phyloP scores from a whole-genome alignment of 768 basidiomycete species.

The Dentipellis fragilis region DNA sequence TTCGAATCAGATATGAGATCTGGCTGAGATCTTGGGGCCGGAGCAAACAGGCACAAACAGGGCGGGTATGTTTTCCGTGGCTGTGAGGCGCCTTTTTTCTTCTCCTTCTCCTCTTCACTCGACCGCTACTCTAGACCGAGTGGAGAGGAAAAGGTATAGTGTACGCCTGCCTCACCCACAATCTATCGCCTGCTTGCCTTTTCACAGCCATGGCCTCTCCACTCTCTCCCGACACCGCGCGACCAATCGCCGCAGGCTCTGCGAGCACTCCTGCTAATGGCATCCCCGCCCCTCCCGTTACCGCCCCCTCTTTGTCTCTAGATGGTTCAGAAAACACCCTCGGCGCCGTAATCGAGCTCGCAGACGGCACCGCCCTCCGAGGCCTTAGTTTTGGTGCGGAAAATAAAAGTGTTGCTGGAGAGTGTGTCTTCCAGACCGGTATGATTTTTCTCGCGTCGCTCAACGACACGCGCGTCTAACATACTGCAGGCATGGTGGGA shows the following conservation, averaged over 20 bases:
- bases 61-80: slow-evolving; percentile 1
- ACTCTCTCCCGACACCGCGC: slow-evolving; percentile 13
- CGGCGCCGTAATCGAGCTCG: slow-evolving; percentile 79
- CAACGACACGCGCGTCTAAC: slow-evolving; percentile 5
- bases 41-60: not conserved
- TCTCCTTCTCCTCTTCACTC: slow-evolving; percentile 10
- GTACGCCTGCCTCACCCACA: not conserved
- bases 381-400: slow-evolving; percentile 93
- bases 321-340: slow-evolving; percentile 11
- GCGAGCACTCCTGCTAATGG: slow-evolving; percentile 29
- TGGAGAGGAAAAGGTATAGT: slow-evolving; percentile 10
- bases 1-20: not conserved
- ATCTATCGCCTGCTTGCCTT: not conserved
- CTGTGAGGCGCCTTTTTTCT: slow-evolving; percentile 2
- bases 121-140: slow-evolving; percentile 4
- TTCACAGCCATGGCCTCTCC: slow-evolving; percentile 1
- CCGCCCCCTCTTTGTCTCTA: slow-evolving; percentile 19
- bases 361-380: slow-evolving; percentile 78
- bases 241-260: slow-evolving; percentile 36
- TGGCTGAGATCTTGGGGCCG: not conserved
- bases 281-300: slow-evolving; percentile 25
- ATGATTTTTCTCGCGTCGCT: slow-evolving; percentile 18
- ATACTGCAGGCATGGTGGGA: slow-evolving; percentile 85
- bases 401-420: slow-evolving; percentile 84
- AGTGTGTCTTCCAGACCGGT: slow-evolving; percentile 99